Conservation (phyloP, 1,284 basidiomycete genomes). For the Ceratobasidium papillatum region DNA sequence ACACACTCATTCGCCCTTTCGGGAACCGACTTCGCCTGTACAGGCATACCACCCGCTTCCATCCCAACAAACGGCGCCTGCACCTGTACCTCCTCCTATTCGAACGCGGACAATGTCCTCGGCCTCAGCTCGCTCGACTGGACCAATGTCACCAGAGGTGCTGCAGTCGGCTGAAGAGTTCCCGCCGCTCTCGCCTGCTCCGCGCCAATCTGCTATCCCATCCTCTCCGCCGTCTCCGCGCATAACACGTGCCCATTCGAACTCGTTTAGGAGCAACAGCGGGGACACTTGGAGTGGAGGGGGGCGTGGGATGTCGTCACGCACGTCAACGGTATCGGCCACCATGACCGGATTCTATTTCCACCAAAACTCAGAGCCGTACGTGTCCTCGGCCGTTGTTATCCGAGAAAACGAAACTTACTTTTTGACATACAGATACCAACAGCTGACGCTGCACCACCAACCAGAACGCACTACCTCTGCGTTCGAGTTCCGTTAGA, state of each 20-base stretch:
- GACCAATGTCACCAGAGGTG: conserved; percentile 39
- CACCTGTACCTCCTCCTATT: conserved; percentile 47
- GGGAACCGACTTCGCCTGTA: conserved; percentile 53
- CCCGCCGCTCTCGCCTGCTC: conserved; percentile 21
- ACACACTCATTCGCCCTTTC: conserved; percentile 52
- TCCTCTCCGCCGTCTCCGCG: conserved; percentile 27
- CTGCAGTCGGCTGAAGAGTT: conserved; percentile 28
- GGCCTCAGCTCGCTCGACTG: conserved; percentile 42
- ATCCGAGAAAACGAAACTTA: conserved; percentile 37
- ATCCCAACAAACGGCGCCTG: conserved; percentile 49
- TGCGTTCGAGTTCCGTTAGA: conserved; percentile 71
- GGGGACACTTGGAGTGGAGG: conserved; percentile 24
- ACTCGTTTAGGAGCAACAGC: conserved; percentile 29
- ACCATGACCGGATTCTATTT: conserved; percentile 91
- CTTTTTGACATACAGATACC: conserved; percentile 59
- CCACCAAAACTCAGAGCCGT: conserved; percentile 90
- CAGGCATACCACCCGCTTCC: conserved; percentile 46
- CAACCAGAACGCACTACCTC: conserved; percentile 65
- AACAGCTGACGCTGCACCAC: conserved; percentile 69
- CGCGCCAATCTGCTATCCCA: neutral
- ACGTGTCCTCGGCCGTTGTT: conserved; percentile 53
- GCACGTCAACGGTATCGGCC: conserved; percentile 51
- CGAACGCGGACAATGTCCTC: conserved; percentile 43
- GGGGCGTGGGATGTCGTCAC: conserved; percentile 53
- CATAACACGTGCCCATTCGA: conserved; percentile 29